Conservation (phyloP, 192 early-diverging fungal genomes). For the Cetraspora pellucida region DNA sequence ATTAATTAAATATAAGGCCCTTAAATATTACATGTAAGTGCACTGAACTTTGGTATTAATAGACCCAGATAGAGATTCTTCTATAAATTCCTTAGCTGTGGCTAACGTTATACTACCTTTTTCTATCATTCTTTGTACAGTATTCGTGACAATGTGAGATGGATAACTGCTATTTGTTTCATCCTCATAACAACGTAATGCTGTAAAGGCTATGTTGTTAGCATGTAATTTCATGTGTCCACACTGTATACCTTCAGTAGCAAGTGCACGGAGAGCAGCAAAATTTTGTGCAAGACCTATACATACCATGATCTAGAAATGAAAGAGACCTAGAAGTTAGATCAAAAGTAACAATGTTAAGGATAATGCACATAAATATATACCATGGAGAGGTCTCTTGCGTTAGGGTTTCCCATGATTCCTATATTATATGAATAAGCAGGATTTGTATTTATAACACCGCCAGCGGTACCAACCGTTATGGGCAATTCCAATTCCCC, state of each 20-base stretch:
- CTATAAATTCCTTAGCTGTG: slow-evolving; percentile 44
- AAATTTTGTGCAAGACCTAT: slow-evolving; percentile 81
- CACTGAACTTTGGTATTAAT: too few species aligned
- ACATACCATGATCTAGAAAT: slow-evolving; percentile 56
- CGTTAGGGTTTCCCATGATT: slow-evolving; percentile 64
- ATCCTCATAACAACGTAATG: slow-evolving; percentile 20
- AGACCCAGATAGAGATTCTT: background rate
- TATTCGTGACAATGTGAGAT: slow-evolving; percentile 63
- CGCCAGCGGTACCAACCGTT: slow-evolving; percentile 74
- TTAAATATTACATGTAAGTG: too few species aligned
- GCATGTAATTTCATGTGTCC: slow-evolving; percentile 71
- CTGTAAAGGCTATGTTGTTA: slow-evolving; percentile 66
- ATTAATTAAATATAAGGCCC: too few species aligned
- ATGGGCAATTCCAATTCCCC: slow-evolving; percentile 72
- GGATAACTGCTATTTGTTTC: slow-evolving; percentile 53
- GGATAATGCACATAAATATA: too few species aligned
- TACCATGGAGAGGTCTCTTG: slow-evolving; percentile 63
- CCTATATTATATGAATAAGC: slow-evolving; percentile 68
- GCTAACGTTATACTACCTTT: slow-evolving; percentile 60
- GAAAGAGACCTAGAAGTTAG: background rate
- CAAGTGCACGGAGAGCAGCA: slow-evolving; percentile 71
- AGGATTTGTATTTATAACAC: slow-evolving; percentile 73
- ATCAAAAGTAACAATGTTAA: background rate
- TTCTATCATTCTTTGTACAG: slow-evolving; percentile 71
- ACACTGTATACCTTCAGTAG: slow-evolving; percentile 75